Conservation (phyloP, 768 basidiomycete genomes). For the Naganishia randhawae region DNA sequence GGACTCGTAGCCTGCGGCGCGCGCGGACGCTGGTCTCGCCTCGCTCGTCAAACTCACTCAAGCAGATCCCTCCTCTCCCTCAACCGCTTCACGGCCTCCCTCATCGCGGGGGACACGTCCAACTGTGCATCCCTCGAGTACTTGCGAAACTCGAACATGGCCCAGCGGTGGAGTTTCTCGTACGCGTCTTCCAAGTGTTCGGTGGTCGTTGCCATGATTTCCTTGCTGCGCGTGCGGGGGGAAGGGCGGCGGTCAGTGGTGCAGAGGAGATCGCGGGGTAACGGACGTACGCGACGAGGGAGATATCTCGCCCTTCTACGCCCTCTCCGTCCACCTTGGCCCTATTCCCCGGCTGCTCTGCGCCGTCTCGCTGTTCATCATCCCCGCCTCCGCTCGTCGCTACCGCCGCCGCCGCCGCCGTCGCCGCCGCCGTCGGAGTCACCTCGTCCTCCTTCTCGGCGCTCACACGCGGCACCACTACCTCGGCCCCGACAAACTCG, state of each 20-base stretch:
- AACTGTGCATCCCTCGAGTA: slow-evolving; percentile 65
- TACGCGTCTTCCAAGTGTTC: slow-evolving; percentile 81
- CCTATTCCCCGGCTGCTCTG: background rate
- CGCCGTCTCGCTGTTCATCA: background rate
- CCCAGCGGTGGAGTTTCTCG: slow-evolving; percentile 82
- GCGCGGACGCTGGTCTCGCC: too few species aligned
- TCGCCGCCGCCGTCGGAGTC: background rate
- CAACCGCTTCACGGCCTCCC: slow-evolving; percentile 71
- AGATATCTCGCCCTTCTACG: slow-evolving; percentile 54
- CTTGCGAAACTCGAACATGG: slow-evolving; percentile 75
- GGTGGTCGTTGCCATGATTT: slow-evolving; percentile 80
- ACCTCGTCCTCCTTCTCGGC: background rate
- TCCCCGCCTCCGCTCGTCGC: slow-evolving; percentile 1
- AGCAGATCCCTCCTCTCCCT: slow-evolving; percentile 72
- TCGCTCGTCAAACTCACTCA: slow-evolving; percentile 55
- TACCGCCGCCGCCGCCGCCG: background rate
- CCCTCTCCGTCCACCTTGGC: slow-evolving; percentile 49
- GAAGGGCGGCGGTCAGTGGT: background rate
- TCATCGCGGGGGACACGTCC: slow-evolving; percentile 65
- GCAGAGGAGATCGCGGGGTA: background rate
- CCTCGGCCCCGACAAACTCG: slow-evolving; percentile 20
- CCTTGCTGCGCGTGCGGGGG: slow-evolving; percentile 59
- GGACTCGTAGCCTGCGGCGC: too few species aligned
- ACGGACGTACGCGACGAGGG: slow-evolving; percentile 48
- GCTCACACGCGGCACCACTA: background rate